Base-by-base conservation (phyloP, 495 filamentous ascomycete genomes). In the Daldinia bambusicola region DNA sequence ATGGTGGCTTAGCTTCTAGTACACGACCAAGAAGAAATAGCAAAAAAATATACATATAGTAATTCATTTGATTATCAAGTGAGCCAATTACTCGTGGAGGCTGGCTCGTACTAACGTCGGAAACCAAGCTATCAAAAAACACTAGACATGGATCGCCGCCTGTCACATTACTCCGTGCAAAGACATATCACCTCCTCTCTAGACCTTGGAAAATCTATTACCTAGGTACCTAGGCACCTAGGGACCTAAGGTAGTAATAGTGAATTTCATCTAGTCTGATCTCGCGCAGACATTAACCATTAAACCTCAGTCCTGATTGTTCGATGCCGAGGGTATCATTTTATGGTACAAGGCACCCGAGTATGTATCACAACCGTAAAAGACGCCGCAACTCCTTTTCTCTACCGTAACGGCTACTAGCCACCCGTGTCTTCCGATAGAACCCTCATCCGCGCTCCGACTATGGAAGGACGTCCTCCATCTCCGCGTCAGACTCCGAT, bases 381-480 rank as follows among this genome's bases (percentile, higher is more conserved):
- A 66, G 55, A 65, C 41, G 32, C 70, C 70, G 4, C 31, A 66
- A 73, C 70, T 73, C 70, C 70, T 52, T 62, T 72, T 61, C 20
- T 52, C 16, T 61, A 52, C 9, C 45, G 30, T 50, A 32, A 4
- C 48, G 36, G 6, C 57, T 13, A 30, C 26, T 1, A 48, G 22
- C 14, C 41, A 57, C 20, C 53, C 34, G 8, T 61, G 7, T 37
- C 26, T 52, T 22, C 41, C 12, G 38, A 10, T 1, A 45, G 14
- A 4, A 7, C 8, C 13, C 40, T n/a, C 60, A 37, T 48, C 31
- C 34, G 18, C 32, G 13, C 41, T 63, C 32, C 30, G 26, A 66
- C 63, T 20, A 69, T 36, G 59, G 60, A 32, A 87, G 64, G 30
- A 93, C 87, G 77, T 93, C 91, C 75, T 93, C 91, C 84, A 94